These are phyloP conservation scores for Calonectria hongkongensis DNA, from an alignment of 2,329 filamentous ascomycete species.

Conservation along the genomic window DNA sequence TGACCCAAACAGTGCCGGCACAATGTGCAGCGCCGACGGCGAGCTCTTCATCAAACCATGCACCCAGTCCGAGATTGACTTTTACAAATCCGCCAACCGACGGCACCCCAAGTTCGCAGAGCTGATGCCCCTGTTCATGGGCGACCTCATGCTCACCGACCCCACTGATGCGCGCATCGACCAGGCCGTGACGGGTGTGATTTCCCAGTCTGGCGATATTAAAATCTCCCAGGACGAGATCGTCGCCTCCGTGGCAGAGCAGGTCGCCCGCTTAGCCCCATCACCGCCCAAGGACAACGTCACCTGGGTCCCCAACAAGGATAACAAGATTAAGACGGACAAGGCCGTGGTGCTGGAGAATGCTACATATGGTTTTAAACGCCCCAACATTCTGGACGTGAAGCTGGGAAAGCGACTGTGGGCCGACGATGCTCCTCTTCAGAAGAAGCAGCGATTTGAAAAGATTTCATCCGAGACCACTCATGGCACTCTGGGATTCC, in stretches of 20 bases:
- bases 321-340: constrained; percentile 82
- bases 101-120: constrained; percentile 83
- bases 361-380: constrained; percentile 84
- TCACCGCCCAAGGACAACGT: constrained; percentile 50
- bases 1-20: constrained; percentile 81
- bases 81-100: constrained; percentile 85
- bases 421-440: constrained; percentile 81
- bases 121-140: constrained; percentile 90
- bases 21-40: constrained; percentile 88
- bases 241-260: constrained; percentile 57
- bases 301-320: constrained; percentile 70
- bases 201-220: constrained; percentile 61
- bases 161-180: constrained; percentile 69
- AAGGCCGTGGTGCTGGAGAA: constrained; percentile 91
- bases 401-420: constrained; percentile 92
- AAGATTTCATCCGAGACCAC: constrained; percentile 76
- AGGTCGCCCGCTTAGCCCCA: constrained; percentile 52
- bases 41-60: constrained; percentile 96
- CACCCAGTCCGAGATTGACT: constrained; percentile 87
- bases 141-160: constrained; percentile 82
- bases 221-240: constrained; percentile 60
- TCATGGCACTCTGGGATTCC: constrained; percentile 76
- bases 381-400: constrained; percentile 93
- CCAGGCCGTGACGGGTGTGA: constrained; percentile 66
- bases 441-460: constrained; percentile 77